These are phyloP conservation scores for Boletellus sp. DNA, from an alignment of 768 basidiomycete genomes.

Conservation along the genomic window DNA sequence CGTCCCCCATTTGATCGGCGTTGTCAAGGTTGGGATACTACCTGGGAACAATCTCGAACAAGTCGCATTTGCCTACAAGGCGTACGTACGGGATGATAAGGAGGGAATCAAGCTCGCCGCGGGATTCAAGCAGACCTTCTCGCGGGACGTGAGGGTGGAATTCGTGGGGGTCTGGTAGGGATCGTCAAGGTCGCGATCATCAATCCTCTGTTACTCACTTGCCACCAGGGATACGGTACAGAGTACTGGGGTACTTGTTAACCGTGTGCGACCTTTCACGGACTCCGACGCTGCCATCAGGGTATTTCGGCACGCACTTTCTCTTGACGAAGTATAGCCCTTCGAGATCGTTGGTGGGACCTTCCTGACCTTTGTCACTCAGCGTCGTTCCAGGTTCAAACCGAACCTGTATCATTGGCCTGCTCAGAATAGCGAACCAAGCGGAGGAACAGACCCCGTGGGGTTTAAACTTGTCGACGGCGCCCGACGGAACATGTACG, in stretches of 20 bases:
- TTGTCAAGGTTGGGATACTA: constrained; percentile 62
- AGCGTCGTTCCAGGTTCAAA: constrained; percentile 65
- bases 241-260: constrained; percentile 65
- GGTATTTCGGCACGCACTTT: constrained; percentile 72
- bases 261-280: constrained; percentile 63
- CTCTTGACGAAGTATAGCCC: constrained; percentile 65
- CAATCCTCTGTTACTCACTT: constrained; percentile 2
- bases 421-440: constrained; percentile 26
- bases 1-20: neutral
- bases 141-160: constrained; percentile 62
- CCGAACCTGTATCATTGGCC: constrained; percentile 59
- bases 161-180: constrained; percentile 77
- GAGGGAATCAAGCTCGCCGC: constrained; percentile 45
- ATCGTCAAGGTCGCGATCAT: neutral
- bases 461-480: neutral
- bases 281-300: constrained; percentile 58
- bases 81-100: constrained; percentile 55
- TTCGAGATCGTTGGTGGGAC: neutral
- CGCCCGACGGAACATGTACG: neutral
- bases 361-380: constrained; percentile 8
- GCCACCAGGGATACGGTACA: constrained; percentile 69
- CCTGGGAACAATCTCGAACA: constrained; percentile 66
- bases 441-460: constrained; percentile 1
- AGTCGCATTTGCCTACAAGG: constrained; percentile 68
- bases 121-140: constrained; percentile 74